Evolutionary conservation across 768 basidiomycete genomes (phyloP).

Genomic region (Crassisporium funariophilum): DNA sequence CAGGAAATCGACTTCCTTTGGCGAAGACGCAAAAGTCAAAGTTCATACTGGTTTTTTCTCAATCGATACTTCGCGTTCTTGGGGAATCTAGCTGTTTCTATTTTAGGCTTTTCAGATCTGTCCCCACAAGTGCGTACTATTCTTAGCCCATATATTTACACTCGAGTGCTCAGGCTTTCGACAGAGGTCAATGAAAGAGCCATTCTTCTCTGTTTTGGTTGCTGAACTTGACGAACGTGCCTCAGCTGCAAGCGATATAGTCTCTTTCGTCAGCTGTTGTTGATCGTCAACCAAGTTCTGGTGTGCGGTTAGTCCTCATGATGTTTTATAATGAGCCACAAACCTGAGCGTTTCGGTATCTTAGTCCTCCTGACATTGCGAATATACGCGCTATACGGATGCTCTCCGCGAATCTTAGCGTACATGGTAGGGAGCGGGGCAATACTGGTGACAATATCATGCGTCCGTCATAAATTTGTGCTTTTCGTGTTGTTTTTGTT

Average conservation of each 20-base stretch:
- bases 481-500: neutral
- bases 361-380: conserved; percentile 49
- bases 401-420: conserved; percentile 38
- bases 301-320: conserved; percentile 42
- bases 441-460: conserved; percentile 31
- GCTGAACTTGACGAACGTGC: neutral
- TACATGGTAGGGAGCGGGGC: conserved; percentile 35
- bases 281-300: conserved; percentile 46
- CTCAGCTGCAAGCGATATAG: conserved; percentile 42
- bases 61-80: conserved; percentile 52
- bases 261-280: conserved; percentile 41
- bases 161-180: conserved; percentile 14
- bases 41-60: conserved; percentile 47
- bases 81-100: conserved; percentile 35
- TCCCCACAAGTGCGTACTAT: conserved; percentile 20
- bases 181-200: conserved; percentile 12
- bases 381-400: conserved; percentile 51
- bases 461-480: conserved; percentile 31
- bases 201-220: neutral
- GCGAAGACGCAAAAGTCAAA: conserved; percentile 38
- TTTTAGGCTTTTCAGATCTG: conserved; percentile 32
- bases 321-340: neutral
- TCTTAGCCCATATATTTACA: neutral
- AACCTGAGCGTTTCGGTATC: no score
- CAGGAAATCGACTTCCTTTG: conserved; percentile 48